Base-by-base conservation (phyloP, 2,329 filamentous ascomycete genomes). In the Nigrospora oryzae region DNA sequence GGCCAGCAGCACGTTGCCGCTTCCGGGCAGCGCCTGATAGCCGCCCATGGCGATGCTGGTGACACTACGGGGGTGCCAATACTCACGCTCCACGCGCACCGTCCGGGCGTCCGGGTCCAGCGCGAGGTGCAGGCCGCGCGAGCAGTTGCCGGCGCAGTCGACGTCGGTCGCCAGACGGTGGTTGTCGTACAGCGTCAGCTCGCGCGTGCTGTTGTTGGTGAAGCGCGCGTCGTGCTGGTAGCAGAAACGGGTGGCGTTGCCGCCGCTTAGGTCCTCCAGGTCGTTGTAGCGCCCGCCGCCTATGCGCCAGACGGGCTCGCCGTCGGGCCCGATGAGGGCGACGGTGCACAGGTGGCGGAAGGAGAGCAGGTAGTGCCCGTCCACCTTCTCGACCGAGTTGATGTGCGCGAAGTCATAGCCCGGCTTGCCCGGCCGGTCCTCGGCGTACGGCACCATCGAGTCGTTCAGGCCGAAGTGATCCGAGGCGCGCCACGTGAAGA, bases 221-320 rank as follows among this genome's bases (percentile, higher is more conserved):
- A 50, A 44, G 11, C 48, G 48, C 33, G 48, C 43, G 34, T 50
- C 46, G 46, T 50, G 48, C 46, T 50, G 48, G 39, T 47, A 45
- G 23, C 45, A 40, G 34, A 38, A 31, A 11, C 19, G 16, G n/a
- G 6, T 16, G 12, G 32, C 39, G 38, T 28, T 42, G 33, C 46
- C 44, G 8, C 38, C 32, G 12, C 36, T 40, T 5, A 44, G 45
- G 42, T 51, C 49, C 15, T 23, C 30, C 35, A 51, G 50, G n/a
- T 51, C 45, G 36, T 51, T 51, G 15, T 38, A 15, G 19, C 19
- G 19, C 37, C 43, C 38, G 33, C 49, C 49, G 31, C 49, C 49
- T 4, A 51, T 17, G 4, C 41, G 46, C 49, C 49, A 51, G 28
- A 51, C 38, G 35, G 48, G 28, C 3, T 46, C 45, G 19, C 49